phyloP scores from a whole-genome alignment of 176 grass and related monocot species.

The Aegilops sharonensis region DNA sequence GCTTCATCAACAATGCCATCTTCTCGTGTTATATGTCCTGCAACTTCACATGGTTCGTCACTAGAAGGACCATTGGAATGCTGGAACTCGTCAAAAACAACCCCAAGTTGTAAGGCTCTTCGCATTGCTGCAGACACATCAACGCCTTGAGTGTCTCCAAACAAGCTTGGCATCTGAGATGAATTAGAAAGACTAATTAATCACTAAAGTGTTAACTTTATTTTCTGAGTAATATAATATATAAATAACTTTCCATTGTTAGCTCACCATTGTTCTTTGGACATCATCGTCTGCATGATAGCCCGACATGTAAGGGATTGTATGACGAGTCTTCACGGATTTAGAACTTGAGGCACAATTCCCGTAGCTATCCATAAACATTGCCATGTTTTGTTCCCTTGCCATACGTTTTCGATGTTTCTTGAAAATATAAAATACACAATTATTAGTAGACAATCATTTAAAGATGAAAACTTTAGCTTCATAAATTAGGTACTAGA shows the following conservation, averaged over 20 bases:
- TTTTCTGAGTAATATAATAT: neutral
- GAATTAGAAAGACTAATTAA: neutral
- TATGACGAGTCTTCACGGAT: neutral
- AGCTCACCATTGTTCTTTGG: conserved; percentile 14
- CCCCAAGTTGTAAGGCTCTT: conserved; percentile 19
- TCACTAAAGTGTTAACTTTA: neutral
- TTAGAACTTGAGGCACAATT: neutral
- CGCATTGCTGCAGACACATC: neutral
- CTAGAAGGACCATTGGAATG: neutral
- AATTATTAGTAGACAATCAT: neutral
- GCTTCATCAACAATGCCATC: neutral
- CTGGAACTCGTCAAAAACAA: neutral
- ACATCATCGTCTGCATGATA: neutral
- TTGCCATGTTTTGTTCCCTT: neutral
- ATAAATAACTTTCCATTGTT: neutral
- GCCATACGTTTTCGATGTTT: conserved; percentile 25
- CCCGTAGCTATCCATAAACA: neutral
- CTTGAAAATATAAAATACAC: neutral
- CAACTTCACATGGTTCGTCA: neutral
- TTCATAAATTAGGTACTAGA: neutral
- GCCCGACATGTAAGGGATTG: neutral
- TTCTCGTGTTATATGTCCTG: neutral
- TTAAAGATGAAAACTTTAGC: neutral
- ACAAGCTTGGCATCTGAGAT: neutral
- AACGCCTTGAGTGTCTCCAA: neutral